These are phyloP conservation scores for Petunia axillaris DNA, from an alignment of 257 asterid species.

Conservation along the genomic window DNA sequence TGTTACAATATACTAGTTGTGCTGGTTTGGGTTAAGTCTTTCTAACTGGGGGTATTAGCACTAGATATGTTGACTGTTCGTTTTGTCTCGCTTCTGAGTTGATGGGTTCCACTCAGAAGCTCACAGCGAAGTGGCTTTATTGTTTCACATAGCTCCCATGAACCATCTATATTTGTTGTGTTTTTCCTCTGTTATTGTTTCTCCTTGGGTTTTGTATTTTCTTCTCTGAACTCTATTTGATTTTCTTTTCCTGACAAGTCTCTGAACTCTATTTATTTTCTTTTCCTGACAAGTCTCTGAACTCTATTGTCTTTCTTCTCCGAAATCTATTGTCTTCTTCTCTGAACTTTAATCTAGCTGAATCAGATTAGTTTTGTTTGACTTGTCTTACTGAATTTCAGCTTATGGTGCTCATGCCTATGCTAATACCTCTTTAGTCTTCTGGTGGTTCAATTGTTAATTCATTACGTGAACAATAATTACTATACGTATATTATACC, in stretches of 20 bases:
- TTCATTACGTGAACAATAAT: constrained; percentile 17
- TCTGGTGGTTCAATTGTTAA: constrained; percentile 5
- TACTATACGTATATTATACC: neutral
- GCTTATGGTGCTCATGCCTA: constrained; percentile 9
- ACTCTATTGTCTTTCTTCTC: constrained; percentile 16
- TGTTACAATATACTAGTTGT: constrained; percentile 11
- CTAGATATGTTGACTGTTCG: neutral
- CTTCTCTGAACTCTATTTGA: neutral
- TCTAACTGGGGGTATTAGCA: constrained; percentile 8
- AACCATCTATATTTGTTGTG: neutral
- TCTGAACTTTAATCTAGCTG: constrained; percentile 14
- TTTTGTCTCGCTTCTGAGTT: constrained; percentile 11
- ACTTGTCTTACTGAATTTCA: constrained; percentile 8
- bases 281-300: neutral
- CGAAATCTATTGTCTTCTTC: constrained; percentile 8
- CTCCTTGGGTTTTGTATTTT: neutral
- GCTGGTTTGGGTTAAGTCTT: neutral
- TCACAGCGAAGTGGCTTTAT: constrained; percentile 15
- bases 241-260: neutral
- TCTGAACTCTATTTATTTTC: neutral
- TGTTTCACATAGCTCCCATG: neutral
- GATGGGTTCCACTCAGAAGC: neutral
- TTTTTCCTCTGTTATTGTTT: neutral
- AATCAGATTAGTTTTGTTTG: constrained; percentile 7
- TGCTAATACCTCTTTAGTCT: neutral